Base-by-base conservation (phyloP, 1,284 basidiomycete species). In the Stereum hirsutum region DNA sequence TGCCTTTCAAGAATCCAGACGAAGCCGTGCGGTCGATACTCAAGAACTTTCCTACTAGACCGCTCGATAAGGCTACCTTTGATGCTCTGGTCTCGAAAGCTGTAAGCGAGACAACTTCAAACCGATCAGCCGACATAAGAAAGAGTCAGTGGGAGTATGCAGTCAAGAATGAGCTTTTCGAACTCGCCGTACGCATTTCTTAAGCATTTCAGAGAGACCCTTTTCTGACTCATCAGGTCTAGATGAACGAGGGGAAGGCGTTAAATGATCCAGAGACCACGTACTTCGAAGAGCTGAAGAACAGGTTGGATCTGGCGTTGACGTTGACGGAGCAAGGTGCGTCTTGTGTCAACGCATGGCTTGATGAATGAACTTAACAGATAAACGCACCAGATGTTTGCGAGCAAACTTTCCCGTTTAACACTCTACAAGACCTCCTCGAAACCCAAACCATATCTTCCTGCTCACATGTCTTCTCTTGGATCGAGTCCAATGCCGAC, bases 401-500 rank as follows among this genome's bases (percentile, higher is more conserved):
- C 49, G 75, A 82, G 37, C 52, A 59, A 10, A 60, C 63, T 4
- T 68, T 77, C 43, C 68, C 85, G 1, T 78, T 89, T 51, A 66
- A 66, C 28, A 66, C 86, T 17, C 69, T 92, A 2, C 76, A 86
- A 53, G 82, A 87, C 51, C 65, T 92, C 11, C 67, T 91, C 42
- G 89, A 92, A 56, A 78, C 77, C 1, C 87, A 90, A 51, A 89
- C 89, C 7, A 81, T 92, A 49, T 59, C 68, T 1, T 88, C 84
- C 6, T 91, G 89, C 57, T 84, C 85, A 11, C 78, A 83, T 50
- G 76, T 91, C 26, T 89, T 91, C 62, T 78, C 79, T 3, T 92
- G 88, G 83, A 81, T 92, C 35, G 89, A 92, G 62, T 61, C 61
- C 40, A 78, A 82, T 21, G 72, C 78, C 0, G 60, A 66, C 15